Evolutionary conservation across 148 eudicot genomes (phyloP), one percentile per base, ranked within the genome.

Genomic region (Simmondsia chinensis): DNA sequence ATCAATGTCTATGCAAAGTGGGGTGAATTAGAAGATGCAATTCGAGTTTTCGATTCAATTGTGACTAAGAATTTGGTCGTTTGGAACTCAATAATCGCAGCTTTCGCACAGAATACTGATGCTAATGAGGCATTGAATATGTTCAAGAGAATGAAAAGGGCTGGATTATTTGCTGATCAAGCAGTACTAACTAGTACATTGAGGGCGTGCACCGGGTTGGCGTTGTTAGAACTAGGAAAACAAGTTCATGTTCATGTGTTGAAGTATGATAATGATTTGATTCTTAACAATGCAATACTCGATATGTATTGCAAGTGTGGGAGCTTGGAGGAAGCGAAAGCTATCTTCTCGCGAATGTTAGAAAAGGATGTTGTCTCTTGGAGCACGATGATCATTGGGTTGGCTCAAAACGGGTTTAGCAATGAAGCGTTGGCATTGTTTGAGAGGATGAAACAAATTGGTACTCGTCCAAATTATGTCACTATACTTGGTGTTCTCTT

Each of bases 251-350:
- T 72, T 49, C 69, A 72, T 48, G 69, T 62, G 18, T 22, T 72
- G 33, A 66, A 71, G 48, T 66, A 55, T 47, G 9, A 72, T 33
- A 52, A 62, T 34, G 77, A 72, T 66, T 8, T 72, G 24, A 72
- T 72, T 65, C 72, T 72, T 1, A 58, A 66, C 42, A 72, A 72
- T 15, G 77, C 72, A 1, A 56, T 72, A 7, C 56, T 72, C 2
- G 72, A 72, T 33, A 72, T 72, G 77, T 72, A 72, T 44, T 72
- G 77, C 43, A 72, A 72, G 45, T 72, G 72, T 49, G 77, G 77
- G 9, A 53, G 61, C 18, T 48, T 66, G 48, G 66, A 63, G 5
- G 72, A 66, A 58, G 73, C 77, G 2, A 55, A 59, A 9, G 15
- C 36, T 30, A 55, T 55, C 28, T 72, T 72, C 22, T 20, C 34